Conservation (phyloP, 2,329 filamentous ascomycete genomes). For the Dactylellina leptospora region DNA sequence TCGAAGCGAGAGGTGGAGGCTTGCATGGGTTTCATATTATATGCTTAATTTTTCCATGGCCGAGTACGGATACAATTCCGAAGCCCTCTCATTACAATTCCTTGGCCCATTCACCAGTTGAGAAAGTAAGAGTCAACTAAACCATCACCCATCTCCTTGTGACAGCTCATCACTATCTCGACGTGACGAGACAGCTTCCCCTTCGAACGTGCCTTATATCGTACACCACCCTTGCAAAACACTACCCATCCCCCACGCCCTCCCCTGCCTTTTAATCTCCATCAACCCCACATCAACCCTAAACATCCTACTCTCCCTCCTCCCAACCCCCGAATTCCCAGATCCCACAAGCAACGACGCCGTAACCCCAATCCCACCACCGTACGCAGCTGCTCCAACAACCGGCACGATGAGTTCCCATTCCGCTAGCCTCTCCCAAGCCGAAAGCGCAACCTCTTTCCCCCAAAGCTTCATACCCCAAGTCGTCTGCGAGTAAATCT, state of each 20-base stretch:
- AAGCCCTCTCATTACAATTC: conserved; percentile 3
- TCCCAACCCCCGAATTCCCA: conserved; percentile 65
- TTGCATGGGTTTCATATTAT: conserved; percentile 11
- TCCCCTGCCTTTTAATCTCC: conserved; percentile 73
- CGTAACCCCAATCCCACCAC: conserved; percentile 55
- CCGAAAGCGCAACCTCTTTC: conserved; percentile 74
- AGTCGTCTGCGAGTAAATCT: conserved; percentile 75
- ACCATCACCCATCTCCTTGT: background rate
- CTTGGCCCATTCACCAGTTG: background rate
- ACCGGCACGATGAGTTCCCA: conserved; percentile 75
- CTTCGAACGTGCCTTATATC: conserved; percentile 15
- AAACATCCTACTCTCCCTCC: conserved; percentile 73
- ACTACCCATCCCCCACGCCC: conserved; percentile 59
- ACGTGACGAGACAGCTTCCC: background rate
- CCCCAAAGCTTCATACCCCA: conserved; percentile 77
- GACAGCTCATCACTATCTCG: background rate
- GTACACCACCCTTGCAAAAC: conserved; percentile 48
- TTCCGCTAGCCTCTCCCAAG: conserved; percentile 78
- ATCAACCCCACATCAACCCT: conserved; percentile 79
- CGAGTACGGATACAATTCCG: conserved; percentile 24
- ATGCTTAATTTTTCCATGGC: conserved; percentile 24
- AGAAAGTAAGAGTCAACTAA: background rate
- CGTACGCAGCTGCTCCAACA: conserved; percentile 66
- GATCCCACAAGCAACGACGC: conserved; percentile 41
- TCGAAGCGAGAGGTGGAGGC: conserved; percentile 33